Base-by-base conservation (phyloP, 176 grass and related monocot species). In the Poa pratensis region DNA sequence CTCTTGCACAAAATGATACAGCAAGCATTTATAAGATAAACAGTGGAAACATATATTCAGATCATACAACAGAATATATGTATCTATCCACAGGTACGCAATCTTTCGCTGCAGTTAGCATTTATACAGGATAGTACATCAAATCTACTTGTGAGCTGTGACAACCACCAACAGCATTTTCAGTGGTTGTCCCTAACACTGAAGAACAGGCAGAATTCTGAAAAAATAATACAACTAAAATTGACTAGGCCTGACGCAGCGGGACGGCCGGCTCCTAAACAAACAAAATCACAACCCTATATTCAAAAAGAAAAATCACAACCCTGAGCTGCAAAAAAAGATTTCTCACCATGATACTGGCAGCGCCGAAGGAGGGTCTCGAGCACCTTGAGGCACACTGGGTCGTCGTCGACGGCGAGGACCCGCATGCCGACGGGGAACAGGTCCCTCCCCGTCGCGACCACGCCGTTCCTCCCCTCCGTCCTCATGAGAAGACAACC, bases 381-480 rank as follows among this genome's bases (percentile, higher is more conserved):
- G 34, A 99, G 85, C 74, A 95, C 86, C 84, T 85, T 94, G 86
- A 96, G 96, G 79, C 96, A 96, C 24, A 88, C 89, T 5, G 84
- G 91, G 66, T 99, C 91, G 49, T 96, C 96, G 65, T 99, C 96
- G 3, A 99, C 96, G 23, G 96, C 93, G 57, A 99, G 96, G 51
- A 96, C 88, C 10, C 96, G 86, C 96, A 96, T 96, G 51, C 96
- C 96, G 59, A 92, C 83, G 3, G 88, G 96, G 76, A 99, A 99
- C 88, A 92, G 91, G 65, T 92, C 91, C 85, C 35, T 82, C 53
- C 64, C 73, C 79, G 62, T 26, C 76, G 50, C 62, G 67, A 80
- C 78, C 20, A 26, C 27, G 75, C 71, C 51, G 49, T 20, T 81
- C 43, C 77, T 80, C 63, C 59, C 88, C 4, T 88, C 89, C 15